These are phyloP conservation scores for Decorospora gaudefroyi DNA, from an alignment of 2,329 filamentous ascomycete species.

Conservation along the genomic window DNA sequence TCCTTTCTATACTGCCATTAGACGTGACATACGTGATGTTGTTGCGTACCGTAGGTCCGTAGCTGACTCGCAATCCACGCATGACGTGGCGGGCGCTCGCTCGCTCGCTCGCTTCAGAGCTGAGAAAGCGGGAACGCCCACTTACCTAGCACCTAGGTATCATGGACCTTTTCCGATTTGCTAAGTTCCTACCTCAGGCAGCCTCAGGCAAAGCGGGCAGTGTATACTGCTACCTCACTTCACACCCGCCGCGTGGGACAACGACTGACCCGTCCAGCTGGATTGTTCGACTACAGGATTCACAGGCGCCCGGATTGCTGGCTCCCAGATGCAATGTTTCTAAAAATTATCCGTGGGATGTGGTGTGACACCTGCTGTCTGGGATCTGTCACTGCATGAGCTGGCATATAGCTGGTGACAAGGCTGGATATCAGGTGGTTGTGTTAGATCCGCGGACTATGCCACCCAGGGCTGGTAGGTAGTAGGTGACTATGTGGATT, in stretches of 20 bases:
- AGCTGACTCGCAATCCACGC: constrained; percentile 7
- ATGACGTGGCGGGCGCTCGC: constrained; percentile 16
- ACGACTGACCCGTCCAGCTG: background rate
- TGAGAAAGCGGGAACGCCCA: constrained; percentile 8
- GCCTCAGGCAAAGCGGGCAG: background rate
- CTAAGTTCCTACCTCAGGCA: constrained; percentile 6
- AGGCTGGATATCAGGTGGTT: background rate
- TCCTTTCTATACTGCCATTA: background rate
- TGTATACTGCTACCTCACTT: background rate
- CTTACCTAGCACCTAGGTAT: too few species aligned
- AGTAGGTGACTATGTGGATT: background rate
- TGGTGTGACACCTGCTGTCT: constrained; percentile 8
- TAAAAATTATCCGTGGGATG: constrained; percentile 15
- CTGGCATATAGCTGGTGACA: constrained; percentile 2
- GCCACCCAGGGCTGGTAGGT: too few species aligned
- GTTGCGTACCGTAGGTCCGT: too few species aligned
- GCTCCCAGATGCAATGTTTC: constrained; percentile 23
- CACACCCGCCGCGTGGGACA: background rate
- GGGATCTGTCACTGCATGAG: constrained; percentile 7
- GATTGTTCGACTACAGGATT: background rate
- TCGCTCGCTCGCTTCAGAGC: constrained; percentile 7
- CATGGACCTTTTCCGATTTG: too few species aligned
- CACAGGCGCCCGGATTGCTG: constrained; percentile 9
- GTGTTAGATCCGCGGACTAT: too few species aligned
- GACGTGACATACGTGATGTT: constrained; percentile 1